Evolutionary conservation across 2,329 filamentous ascomycete species (phyloP).

Genomic region (Pochonia chlamydosporia): DNA sequence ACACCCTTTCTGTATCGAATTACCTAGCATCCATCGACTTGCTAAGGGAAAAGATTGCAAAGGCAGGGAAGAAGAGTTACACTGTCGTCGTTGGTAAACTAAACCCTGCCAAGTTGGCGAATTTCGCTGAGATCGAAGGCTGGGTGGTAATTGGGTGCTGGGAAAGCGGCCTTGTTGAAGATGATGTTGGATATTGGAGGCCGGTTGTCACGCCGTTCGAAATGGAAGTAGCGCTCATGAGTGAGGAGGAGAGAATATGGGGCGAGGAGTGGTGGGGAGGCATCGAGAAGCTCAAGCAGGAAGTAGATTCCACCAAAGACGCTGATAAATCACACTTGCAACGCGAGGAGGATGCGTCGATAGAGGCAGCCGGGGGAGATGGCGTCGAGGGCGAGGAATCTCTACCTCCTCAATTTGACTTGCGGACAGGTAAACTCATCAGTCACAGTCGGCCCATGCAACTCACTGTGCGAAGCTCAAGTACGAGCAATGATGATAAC

Average conservation of each 20-base stretch:
- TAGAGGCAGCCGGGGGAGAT: constrained; percentile 18
- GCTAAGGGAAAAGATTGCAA: constrained; percentile 65
- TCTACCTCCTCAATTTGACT: constrained; percentile 83
- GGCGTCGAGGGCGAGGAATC: constrained; percentile 62
- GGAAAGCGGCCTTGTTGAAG: constrained; percentile 91
- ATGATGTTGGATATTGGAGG: constrained; percentile 73
- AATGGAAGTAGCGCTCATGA: constrained; percentile 68
- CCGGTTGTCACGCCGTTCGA: constrained; percentile 96
- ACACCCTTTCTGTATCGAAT: constrained; percentile 87
- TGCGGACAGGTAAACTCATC: constrained; percentile 79
- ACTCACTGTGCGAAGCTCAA: constrained; percentile 27
- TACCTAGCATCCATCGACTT: constrained; percentile 77
- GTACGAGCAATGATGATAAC: constrained; percentile 12
- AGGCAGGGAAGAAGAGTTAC: constrained; percentile 89
- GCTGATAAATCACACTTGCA: constrained; percentile 12
- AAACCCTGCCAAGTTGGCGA: constrained; percentile 91
- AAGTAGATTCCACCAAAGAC: constrained; percentile 18
- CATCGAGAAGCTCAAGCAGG: constrained; percentile 62
- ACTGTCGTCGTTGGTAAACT: constrained; percentile 95
- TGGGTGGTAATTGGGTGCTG: constrained; percentile 98
- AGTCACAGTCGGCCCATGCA: constrained; percentile 73
- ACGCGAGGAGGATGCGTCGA: constrained; percentile 9
- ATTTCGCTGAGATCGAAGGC: constrained; percentile 90
- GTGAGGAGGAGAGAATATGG: constrained; percentile 75
- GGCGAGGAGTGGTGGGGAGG: constrained; percentile 84